phyloP scores from a whole-genome alignment of 2,329 filamentous ascomycete genomes.

The Bisporella sp. region DNA sequence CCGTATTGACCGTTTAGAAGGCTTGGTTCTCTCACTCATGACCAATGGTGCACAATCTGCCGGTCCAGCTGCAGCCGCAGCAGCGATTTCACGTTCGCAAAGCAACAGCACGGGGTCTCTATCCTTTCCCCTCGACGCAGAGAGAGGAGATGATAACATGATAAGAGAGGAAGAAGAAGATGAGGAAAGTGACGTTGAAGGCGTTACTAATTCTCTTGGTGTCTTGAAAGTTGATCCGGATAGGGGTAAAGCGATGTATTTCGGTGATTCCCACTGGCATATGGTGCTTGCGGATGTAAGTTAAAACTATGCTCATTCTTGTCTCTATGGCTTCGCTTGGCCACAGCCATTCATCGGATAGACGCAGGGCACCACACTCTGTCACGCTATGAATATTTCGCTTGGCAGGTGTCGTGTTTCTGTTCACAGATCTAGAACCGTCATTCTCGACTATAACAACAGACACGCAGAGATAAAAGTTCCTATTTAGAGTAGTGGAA shows the following conservation, averaged over 20 bases:
- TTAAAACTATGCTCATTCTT: slow-evolving; percentile 3
- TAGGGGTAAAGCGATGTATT: slow-evolving; percentile 69
- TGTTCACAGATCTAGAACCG: too few relatives aligned
- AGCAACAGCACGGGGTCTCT: slow-evolving; percentile 24
- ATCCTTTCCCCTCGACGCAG: slow-evolving; percentile 33
- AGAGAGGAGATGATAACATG: slow-evolving; percentile 52
- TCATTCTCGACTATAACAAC: too few relatives aligned
- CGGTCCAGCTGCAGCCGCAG: slow-evolving; percentile 49
- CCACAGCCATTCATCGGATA: too few relatives aligned
- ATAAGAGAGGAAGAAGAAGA: slow-evolving; percentile 49
- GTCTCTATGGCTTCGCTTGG: too few relatives aligned
- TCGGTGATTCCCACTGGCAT: slow-evolving; percentile 80
- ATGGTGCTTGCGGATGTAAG: slow-evolving; percentile 63
- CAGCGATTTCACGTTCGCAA: slow-evolving; percentile 35
- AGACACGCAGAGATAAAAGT: too few relatives aligned
- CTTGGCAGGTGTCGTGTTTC: too few relatives aligned
- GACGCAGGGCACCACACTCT: too few relatives aligned
- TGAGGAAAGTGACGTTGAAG: slow-evolving; percentile 62
- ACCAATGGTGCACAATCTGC: slow-evolving; percentile 69
- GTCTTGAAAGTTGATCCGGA: slow-evolving; percentile 73
- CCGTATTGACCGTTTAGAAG: slow-evolving; percentile 90
- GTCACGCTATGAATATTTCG: too few relatives aligned
- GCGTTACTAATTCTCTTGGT: slow-evolving; percentile 68
- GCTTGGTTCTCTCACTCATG: slow-evolving; percentile 88
- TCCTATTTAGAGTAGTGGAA: too few relatives aligned